Base-by-base conservation (phyloP, 768 basidiomycete species). In the Boletus sp. region DNA sequence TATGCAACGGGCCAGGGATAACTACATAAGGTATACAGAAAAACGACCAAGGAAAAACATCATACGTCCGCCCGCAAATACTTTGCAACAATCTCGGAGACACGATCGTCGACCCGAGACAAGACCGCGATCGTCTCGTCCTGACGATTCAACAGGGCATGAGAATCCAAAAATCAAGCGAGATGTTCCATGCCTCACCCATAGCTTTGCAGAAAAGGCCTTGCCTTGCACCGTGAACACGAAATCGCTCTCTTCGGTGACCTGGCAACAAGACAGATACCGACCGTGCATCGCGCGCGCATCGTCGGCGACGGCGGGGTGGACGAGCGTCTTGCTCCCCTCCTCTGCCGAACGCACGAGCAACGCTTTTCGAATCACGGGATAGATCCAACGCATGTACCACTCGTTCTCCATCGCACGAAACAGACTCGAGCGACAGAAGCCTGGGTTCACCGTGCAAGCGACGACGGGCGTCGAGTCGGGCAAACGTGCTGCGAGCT, bases 281-380 rank as follows among this genome's bases (percentile, higher is more conserved):
- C 58, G 66, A 12, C 74, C 73, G 14, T 65, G 61, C 58, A 59
- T 49, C 32, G 58, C 47, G 0, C 10, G 18, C n/a, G 18, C 47
- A 12, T 47, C 47, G 12, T 55, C 54, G 1, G 63, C 63, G 6
- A 74, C 45, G 40, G 67, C 68, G 4, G 71, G 69, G 14, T 66
- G 66, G 1, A 74, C 56, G 12, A 77, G 59, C 18, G 70, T 71
- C 18, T 69, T 68, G 44, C 71, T 64, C 18, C 75, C 75, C 42
- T 65, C 61, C 56, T 74, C 72, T 0, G 73, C 35, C 18, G 73
- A 55, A 8, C 70, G 64, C 6, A 65, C 69, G 28, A 17, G 40
- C 5, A 73, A 14, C 33, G 63, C 12, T 2, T 7, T 41, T 36
- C 55, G 57, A 35, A 64, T 42, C 17, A 58, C 6, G 7, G 50